A percentile compares a stretch with the other conserved stretches of the same genome.
Evolutionary conservation across 108 stramenopile genomes (phyloP).

Genomic region (Stephanodiscus triporus): DNA sequence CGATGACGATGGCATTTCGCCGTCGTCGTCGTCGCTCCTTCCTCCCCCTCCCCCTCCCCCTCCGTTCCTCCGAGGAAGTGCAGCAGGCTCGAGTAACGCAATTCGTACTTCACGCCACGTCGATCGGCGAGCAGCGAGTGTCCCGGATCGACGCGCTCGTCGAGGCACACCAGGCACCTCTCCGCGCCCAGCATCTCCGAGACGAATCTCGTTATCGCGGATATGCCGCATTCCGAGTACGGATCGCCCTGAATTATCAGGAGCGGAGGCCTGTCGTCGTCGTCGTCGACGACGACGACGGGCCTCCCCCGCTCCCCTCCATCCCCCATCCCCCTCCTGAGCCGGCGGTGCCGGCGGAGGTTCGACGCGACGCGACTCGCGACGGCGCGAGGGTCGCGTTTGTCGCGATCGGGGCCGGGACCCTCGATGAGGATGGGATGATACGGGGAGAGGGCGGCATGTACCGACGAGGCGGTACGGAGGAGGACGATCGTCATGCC

Average conservation of each 20-base stretch:
- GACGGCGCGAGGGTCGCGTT: conserved; percentile 30
- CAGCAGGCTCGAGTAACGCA: conserved; percentile 37
- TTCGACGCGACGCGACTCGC: conserved; percentile 27
- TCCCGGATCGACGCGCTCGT: conserved; percentile 40
- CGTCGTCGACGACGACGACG: no score
- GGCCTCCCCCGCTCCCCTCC: no score
- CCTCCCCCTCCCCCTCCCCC: no score
- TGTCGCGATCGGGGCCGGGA: conserved; percentile 12
- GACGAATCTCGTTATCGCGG: conserved; percentile 35
- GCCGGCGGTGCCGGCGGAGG: conserved; percentile 14
- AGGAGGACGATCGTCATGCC: conserved; percentile 11
- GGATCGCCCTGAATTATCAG: conserved; percentile 47
- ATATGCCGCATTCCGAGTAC: conserved; percentile 28
- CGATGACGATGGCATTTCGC: no score
- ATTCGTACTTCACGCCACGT: conserved; percentile 28
- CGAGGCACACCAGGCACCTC: conserved; percentile 33
- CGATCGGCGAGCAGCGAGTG: conserved; percentile 40
- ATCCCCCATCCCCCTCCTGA: background rate
- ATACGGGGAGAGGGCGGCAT: conserved; percentile 18
- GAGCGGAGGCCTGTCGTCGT: conserved; percentile 18
- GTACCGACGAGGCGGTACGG: conserved; percentile 18
- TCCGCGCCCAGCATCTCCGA: conserved; percentile 23
- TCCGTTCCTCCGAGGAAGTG: conserved; percentile 5
- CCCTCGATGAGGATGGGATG: conserved; percentile 47
- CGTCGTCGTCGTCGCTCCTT: no score